Conservation (phyloP, 352 stramenopile species). For the Phytophthora multivora region DNA sequence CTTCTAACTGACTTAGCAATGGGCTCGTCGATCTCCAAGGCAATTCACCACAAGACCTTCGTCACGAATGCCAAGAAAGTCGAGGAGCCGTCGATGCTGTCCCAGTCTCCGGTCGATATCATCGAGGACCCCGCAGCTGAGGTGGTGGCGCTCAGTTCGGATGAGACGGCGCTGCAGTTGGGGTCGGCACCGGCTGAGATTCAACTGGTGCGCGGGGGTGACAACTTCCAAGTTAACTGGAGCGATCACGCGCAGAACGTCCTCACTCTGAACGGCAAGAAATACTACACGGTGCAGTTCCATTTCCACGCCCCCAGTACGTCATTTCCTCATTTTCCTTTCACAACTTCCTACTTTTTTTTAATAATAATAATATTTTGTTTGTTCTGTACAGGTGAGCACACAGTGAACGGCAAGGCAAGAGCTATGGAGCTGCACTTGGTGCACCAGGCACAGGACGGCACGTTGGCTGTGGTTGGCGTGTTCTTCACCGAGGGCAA, state of each 20-base stretch:
- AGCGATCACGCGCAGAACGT: slow-evolving; percentile 40
- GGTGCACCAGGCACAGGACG: slow-evolving; percentile 65
- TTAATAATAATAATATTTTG: too few species aligned
- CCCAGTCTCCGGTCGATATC: slow-evolving; percentile 67
- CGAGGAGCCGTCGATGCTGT: slow-evolving; percentile 11
- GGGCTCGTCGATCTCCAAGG: slow-evolving; percentile 20
- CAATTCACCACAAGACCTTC: slow-evolving; percentile 15
- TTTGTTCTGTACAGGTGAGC: slow-evolving; percentile 42
- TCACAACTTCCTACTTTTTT: background rate
- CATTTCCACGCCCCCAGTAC: slow-evolving; percentile 73
- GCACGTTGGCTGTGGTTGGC: slow-evolving; percentile 55
- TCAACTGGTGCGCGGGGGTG: slow-evolving; percentile 37
- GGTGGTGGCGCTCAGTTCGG: slow-evolving; percentile 18
- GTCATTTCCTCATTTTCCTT: slow-evolving; percentile 10
- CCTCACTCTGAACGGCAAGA: slow-evolving; percentile 53
- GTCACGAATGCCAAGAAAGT: background rate
- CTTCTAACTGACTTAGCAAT: slow-evolving; percentile 1
- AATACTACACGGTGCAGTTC: slow-evolving; percentile 66
- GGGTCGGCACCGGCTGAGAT: slow-evolving; percentile 33
- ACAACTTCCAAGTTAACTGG: slow-evolving; percentile 68
- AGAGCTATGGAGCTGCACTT: slow-evolving; percentile 71
- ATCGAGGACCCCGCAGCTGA: slow-evolving; percentile 31
- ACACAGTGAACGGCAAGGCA: slow-evolving; percentile 63
- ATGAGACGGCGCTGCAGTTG: slow-evolving; percentile 32
- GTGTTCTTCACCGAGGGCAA: slow-evolving; percentile 61